Conservation (phyloP, 306 rosid genomes). For the Malus domestica region DNA sequence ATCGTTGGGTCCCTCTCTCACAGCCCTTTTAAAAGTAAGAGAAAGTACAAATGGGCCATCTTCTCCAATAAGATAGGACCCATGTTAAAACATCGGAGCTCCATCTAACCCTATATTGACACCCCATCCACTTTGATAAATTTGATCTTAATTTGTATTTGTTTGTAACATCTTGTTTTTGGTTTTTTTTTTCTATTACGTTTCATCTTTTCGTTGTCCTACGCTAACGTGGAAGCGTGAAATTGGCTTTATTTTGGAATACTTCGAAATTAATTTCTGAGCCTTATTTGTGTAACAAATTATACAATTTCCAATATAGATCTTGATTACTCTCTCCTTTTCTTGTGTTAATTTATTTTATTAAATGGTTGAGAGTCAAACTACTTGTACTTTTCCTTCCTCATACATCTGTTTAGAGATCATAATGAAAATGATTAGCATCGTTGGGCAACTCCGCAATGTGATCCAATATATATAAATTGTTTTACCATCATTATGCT, state of each 20-base stretch:
- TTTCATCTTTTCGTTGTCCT: constrained; percentile 3
- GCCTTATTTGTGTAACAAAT: neutral
- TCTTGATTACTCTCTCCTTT: neutral
- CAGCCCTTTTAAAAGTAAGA: constrained; percentile 25
- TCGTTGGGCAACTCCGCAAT: neutral
- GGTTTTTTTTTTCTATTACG: neutral
- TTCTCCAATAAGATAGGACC: constrained; percentile 40
- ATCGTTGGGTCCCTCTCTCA: constrained; percentile 18
- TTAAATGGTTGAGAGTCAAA: neutral
- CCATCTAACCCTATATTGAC: constrained; percentile 86
- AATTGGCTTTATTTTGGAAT: neutral
- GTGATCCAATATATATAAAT: neutral
- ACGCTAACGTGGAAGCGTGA: neutral
- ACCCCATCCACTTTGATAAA: constrained; percentile 36
- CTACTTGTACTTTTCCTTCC: neutral
- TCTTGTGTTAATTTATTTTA: neutral
- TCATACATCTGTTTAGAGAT: neutral
- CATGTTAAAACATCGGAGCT: constrained; percentile 27
- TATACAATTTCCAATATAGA: neutral
- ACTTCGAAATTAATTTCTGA: neutral
- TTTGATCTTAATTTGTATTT: constrained; percentile 2
- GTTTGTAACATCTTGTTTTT: neutral
- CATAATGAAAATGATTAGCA: neutral
- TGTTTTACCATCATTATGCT: neutral
- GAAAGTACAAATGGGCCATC: constrained; percentile 24